Conservation (phyloP, 257 asterid species). For the Parsonsia alboflavescens region DNA sequence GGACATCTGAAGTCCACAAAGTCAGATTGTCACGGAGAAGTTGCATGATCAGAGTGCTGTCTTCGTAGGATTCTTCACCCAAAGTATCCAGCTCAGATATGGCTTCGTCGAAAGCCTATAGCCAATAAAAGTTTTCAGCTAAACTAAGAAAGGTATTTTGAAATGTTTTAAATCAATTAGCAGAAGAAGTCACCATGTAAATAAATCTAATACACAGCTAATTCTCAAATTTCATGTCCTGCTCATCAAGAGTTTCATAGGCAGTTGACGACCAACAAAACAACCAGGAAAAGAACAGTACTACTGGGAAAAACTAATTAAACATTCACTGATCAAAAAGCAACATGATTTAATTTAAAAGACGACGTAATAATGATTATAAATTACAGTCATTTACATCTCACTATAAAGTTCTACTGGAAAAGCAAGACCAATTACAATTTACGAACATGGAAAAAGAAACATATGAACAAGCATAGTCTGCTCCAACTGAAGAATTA, state of each 20-base stretch:
- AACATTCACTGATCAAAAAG: not conserved
- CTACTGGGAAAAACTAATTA: not conserved
- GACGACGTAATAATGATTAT: not conserved
- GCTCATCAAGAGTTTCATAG: not conserved
- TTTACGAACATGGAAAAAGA: not conserved
- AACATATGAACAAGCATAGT: too few species aligned
- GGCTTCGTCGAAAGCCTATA: slow-evolving; percentile 34
- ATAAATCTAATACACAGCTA: not conserved
- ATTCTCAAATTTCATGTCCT: not conserved
- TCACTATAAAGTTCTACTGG: not conserved
- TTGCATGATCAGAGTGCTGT: slow-evolving; percentile 34
- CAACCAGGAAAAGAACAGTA: not conserved
- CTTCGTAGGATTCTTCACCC: slow-evolving; percentile 34
- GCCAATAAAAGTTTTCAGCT: not conserved
- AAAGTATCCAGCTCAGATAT: slow-evolving; percentile 32
- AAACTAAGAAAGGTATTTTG: not conserved
- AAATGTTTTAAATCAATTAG: too few species aligned
- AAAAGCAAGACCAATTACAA: not conserved
- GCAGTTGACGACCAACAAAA: not conserved
- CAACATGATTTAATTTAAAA: too few species aligned
- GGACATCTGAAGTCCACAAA: slow-evolving; percentile 32
- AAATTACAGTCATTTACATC: not conserved
- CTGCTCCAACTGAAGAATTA: not conserved
- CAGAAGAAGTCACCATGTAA: not conserved
- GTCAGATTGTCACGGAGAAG: slow-evolving; percentile 33